Evolutionary conservation across 768 basidiomycete genomes (phyloP).

Genomic region (Trametes cinnabarina): DNA sequence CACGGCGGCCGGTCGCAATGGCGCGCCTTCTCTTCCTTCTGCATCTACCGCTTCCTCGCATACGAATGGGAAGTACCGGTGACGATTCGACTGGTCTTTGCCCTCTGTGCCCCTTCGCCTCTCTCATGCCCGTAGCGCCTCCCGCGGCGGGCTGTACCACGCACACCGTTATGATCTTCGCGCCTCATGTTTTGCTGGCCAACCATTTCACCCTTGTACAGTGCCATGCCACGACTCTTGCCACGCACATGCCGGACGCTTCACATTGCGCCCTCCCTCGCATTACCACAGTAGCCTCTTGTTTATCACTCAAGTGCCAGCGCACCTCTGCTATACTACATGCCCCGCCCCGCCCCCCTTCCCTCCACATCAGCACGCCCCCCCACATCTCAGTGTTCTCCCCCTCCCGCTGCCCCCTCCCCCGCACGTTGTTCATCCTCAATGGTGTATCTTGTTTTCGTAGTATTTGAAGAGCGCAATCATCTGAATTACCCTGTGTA

Average conservation of each 20-base stretch:
- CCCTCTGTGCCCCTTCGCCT: not conserved
- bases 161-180: too few species aligned
- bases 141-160: too few species aligned
- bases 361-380: not conserved
- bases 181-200: constrained; percentile 11
- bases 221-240: not conserved
- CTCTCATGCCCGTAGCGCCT: too few species aligned
- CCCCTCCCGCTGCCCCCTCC: constrained; percentile 6
- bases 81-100: not conserved
- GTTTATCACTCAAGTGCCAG: constrained; percentile 15
- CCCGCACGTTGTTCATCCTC: constrained; percentile 10
- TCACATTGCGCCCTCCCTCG: constrained; percentile 7
- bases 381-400: constrained; percentile 7
- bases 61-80: constrained; percentile 28
- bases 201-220: constrained; percentile 7
- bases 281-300: constrained; percentile 6
- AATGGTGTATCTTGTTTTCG: constrained; percentile 14
- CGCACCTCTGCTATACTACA: constrained; percentile 5
- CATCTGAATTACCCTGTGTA: constrained; percentile 13
- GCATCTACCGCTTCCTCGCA: constrained; percentile 24
- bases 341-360: not conserved
- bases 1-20: constrained; percentile 9
- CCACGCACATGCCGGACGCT: constrained; percentile 5
- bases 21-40: constrained; percentile 19
- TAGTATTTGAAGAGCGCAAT: constrained; percentile 16